Base-by-base conservation (phyloP, 345 rosid species). In the Boechera divaricarpa region DNA sequence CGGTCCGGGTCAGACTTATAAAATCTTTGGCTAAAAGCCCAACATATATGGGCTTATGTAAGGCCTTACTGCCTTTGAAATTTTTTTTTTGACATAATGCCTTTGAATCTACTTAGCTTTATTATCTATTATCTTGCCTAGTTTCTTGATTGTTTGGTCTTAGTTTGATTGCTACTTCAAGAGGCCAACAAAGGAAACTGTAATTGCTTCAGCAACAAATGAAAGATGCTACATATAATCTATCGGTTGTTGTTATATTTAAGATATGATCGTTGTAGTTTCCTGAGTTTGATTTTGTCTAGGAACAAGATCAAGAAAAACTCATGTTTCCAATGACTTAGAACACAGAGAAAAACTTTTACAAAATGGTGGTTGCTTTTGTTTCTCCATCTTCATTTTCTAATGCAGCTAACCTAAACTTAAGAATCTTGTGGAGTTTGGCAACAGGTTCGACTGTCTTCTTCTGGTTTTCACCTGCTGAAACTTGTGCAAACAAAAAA, bases 211-310 rank as follows among this genome's bases (percentile, higher is more conserved):
- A 41, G 5, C 45, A 41, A 53, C 12, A 10, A 44, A 44, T 16
- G 49, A 44, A 44, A 16, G 15, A 15, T 1, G 51, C 51, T 45
- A 15, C 7, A 15, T 45, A 45, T 5, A 15, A 4, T 44, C n/a
- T 12, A 10, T 11, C 12, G 12, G 12, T 41, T 41, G 10, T 38
- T 39, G 44, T 10, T 10, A 39, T 3, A 39, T 3, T 42, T 42
- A 4, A 1, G 2, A 32, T 32, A 2, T 48, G 5, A 10, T 78
- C 21, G 80, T 52, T 72, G 44, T 67, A 53, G 65, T 10, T 77
- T 21, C 82, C 93, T 91, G 92, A 84, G 85, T 44, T 80, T 91
- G 63, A 82, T 88, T 73, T 80, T 93, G 80, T 89, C 98, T 45
- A 82, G 81, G 80, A 93, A 91, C 84, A 87, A 86, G 78, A 83